Evolutionary conservation across 768 basidiomycete species (phyloP), one percentile per base, ranked within the genome.

Genomic region (Cystofilobasidium capitatum): DNA sequence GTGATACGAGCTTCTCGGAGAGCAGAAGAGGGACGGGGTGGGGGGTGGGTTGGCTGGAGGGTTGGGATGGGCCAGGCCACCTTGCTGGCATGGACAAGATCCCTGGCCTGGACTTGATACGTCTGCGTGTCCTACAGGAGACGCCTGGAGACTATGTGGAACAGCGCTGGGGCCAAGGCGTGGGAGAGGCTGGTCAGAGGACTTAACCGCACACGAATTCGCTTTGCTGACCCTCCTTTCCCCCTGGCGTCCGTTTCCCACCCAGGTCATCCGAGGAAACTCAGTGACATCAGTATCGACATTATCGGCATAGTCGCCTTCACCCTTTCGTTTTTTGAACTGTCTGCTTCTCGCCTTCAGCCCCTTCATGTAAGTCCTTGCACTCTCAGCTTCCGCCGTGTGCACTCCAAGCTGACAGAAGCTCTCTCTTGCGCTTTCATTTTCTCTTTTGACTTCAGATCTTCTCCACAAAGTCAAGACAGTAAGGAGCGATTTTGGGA

Each of bases 231-330:
- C 31, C 20, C 9, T 9, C 36, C 33, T 35, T n/a, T n/a, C 9
- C 16, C 42, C 17, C 58, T 37, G 65, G 63, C 45, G 68, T 49
- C 31, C 65, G 31, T 65, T 35, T 44, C 59, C 64, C 62, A 70
- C 26, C 13, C 77, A 97, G 93, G 91, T 97, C 71, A 89, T 98
- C 74, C 88, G 93, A 47, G 93, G 93, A 58, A 97, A 94, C 80
- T 93, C 89, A 68, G 91, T 98, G 54, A 91, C 91, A 63, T 91
- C 89, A 31, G 66, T 67, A 37, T 54, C 66, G 35, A 67, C 66
- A 35, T 35, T 67, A 26, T 67, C 66, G 42, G 66, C 59, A 24
- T 64, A 42, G 26, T 2, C 44, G 20, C 17, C 7, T 26, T 37
- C 3, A 13, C 7, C 3, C 36, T 9, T 22, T 35, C 20, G 29